A percentile compares a stretch with the other conserved stretches of the same genome.
Evolutionary conservation across 1,284 basidiomycete species (phyloP).

Genomic region (Cutaneotrichosporon arboriforme): DNA sequence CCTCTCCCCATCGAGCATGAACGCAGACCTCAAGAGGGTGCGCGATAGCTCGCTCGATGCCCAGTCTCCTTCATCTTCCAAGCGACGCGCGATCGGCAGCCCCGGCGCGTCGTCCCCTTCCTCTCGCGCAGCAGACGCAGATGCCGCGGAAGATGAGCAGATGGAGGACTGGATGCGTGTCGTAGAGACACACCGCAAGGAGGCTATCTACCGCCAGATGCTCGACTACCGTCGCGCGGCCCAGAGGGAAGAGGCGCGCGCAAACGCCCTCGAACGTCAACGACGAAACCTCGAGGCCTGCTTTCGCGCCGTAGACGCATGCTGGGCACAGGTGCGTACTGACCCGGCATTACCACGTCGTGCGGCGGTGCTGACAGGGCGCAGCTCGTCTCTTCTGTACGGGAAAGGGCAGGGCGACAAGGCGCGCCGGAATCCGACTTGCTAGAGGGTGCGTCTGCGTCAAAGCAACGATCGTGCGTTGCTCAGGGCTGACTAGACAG

Average conservation of each 20-base stretch:
- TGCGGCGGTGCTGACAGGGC: conserved; percentile 22
- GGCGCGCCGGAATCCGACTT: conserved; percentile 13
- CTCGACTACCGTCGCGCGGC: conserved; percentile 78
- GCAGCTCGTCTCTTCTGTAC: conserved; percentile 36
- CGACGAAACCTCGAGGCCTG: conserved; percentile 70
- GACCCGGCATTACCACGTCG: neutral
- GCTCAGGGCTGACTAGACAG: conserved; percentile 15
- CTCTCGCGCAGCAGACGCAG: conserved; percentile 1
- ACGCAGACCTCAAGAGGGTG: conserved; percentile 45
- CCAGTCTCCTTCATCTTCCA: conserved; percentile 26
- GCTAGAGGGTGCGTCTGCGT: conserved; percentile 14
- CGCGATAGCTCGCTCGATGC: conserved; percentile 36
- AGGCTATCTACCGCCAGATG: conserved; percentile 88
- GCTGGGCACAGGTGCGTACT: conserved; percentile 74
- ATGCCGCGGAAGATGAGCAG: conserved; percentile 25
- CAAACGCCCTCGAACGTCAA: conserved; percentile 67
- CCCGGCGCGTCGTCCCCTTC: conserved; percentile 15
- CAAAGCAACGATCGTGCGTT: neutral
- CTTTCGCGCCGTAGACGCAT: conserved; percentile 74
- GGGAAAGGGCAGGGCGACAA: conserved; percentile 25
- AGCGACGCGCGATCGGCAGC: conserved; percentile 27
- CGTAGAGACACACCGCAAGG: conserved; percentile 65
- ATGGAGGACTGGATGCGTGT: conserved; percentile 43
- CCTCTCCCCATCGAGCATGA: conserved; percentile 27
- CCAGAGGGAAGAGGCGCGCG: conserved; percentile 61